Percentiles rank a stretch among this genome's conserved stretches.
phyloP scores from a whole-genome alignment of 257 asterid genomes.

The Mitragyna speciosa region DNA sequence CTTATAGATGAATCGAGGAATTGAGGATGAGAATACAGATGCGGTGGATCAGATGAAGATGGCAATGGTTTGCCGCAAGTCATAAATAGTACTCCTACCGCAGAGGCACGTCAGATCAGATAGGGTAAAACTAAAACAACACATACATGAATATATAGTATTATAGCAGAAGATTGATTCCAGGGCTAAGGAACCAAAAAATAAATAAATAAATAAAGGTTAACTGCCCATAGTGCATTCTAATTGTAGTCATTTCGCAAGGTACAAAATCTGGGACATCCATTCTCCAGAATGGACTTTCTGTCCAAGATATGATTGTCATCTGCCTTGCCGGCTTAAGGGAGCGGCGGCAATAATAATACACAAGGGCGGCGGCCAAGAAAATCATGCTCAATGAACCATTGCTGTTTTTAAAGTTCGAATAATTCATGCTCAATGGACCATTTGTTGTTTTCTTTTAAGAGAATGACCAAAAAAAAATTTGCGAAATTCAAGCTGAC shows the following conservation, averaged over 20 bases:
- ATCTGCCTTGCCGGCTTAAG: constrained; percentile 7
- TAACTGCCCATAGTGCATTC: background rate
- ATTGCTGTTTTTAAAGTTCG: background rate
- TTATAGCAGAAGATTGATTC: background rate
- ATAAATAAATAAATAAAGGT: background rate
- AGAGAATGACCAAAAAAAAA: background rate
- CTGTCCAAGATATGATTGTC: background rate
- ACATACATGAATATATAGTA: no score
- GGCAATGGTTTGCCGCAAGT: constrained; percentile 77
- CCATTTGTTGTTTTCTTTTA: no score
- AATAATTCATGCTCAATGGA: no score
- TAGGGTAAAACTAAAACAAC: background rate
- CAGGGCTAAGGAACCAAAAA: background rate
- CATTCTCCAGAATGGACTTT: background rate
- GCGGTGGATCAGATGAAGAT: constrained; percentile 45
- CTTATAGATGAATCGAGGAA: constrained; percentile 41
- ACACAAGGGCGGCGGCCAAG: constrained; percentile 17
- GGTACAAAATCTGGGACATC: background rate
- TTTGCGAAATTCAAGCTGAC: background rate
- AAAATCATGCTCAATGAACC: constrained; percentile 4
- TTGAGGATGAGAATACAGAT: constrained; percentile 31
- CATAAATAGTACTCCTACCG: constrained; percentile 50
- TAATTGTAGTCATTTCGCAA: background rate
- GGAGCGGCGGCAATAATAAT: constrained; percentile 4
- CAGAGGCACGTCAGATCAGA: background rate